Conservation (phyloP, 148 eudicot species). For the Pouteria glomerata region DNA sequence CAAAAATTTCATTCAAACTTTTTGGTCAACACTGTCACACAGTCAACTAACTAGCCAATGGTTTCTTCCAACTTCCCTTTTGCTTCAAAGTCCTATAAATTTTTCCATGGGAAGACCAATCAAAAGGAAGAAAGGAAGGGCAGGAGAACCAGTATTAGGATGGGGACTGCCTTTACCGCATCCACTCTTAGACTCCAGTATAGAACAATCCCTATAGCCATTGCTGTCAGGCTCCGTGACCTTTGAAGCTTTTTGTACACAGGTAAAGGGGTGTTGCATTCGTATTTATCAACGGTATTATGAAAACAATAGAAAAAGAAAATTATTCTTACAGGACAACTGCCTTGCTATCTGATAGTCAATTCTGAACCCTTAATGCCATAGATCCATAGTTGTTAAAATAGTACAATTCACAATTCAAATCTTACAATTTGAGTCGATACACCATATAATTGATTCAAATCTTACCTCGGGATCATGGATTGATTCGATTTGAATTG, state of each 20-base stretch:
- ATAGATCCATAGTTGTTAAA: no score
- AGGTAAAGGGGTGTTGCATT: not conserved
- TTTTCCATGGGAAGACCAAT: not conserved
- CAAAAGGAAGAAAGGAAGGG: not conserved
- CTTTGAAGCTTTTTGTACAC: not conserved
- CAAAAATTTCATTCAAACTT: not conserved
- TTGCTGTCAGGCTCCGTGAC: not conserved
- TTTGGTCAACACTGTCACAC: not conserved
- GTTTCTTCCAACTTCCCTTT: not conserved
- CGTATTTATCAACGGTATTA: not conserved
- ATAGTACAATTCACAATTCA: no score
- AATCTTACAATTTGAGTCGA: no score
- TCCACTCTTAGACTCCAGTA: not conserved
- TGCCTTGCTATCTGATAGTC: no score
- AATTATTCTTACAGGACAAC: no score
- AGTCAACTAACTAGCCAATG: not conserved
- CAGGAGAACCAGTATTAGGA: not conserved
- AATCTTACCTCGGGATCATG: no score
- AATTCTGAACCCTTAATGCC: no score
- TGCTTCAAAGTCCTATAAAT: not conserved
- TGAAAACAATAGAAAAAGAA: not conserved
- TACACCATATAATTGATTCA: no score
- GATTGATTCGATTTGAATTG: no score
- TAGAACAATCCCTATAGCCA: not conserved
- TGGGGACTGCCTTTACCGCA: not conserved